Evolutionary conservation across 129 eudicot genomes (phyloP), one percentile per base, ranked within the genome.

Genomic region (Silybum marianum): DNA sequence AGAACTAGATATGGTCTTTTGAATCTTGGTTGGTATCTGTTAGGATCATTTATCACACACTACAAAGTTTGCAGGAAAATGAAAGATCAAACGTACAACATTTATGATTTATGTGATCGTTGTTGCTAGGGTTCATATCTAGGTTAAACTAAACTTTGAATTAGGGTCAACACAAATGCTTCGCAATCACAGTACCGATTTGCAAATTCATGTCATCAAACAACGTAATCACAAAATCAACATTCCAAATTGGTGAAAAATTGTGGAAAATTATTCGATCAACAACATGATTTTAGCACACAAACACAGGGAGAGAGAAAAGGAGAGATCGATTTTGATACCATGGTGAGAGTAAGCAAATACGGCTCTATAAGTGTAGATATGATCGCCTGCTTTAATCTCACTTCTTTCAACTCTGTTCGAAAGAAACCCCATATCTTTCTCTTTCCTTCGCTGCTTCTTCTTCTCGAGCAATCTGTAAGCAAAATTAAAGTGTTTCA

Each of bases 281-380:
- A 66, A 38, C 36, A 77, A 19, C 84, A 62, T 72, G 66, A 23
- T 9, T 16, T 60, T 62, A 19, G 36, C 79, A 19, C 5, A 72
- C 3, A 44, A 82, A 44, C 44, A 74, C 38, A 65, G 65, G 39
- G 24, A 46, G 30, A 26, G 30, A 26, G 30, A 26, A 26, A 54
- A 24, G 30, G 19, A 32, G 67, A 25, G 73, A 44, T 21, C 9
- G 28, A 69, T 23, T 28, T 71, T 24, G 22, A 36, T 84, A 96
- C 99, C 99, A 82, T 96, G 98, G 79, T 96, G 99, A 78, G 99
- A 96, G 81, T 96, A 96, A 69, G 97, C 91, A 83, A 96, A 96
- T 22, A 91, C 90, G 81, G 97, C 99, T 81, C 99, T 93, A 85
- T 92, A 96, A 84, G 99, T 91, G 79, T 96, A 96, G 74, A 96